A percentile compares a stretch with the other conserved stretches of the same genome.
These are phyloP conservation scores for Saccharomycopsis hybrid DNA, from an alignment of 1,139 yeast species.

Conservation along the genomic window DNA sequence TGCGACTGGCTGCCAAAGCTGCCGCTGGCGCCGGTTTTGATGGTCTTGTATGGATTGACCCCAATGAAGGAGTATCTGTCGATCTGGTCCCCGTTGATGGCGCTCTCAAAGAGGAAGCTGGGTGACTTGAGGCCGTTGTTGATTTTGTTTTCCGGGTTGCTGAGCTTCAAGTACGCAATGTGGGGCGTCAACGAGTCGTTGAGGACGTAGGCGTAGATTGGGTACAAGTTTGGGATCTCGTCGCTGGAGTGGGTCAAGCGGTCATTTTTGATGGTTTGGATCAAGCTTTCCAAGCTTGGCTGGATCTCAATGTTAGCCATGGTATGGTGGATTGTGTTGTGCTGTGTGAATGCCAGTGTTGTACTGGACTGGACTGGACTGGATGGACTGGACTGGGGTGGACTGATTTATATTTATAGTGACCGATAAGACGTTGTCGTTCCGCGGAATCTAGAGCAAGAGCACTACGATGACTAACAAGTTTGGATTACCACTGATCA, in stretches of 20 bases:
- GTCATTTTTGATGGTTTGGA: slow-evolving; percentile 39
- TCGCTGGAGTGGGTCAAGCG: slow-evolving; percentile 24
- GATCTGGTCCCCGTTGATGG: slow-evolving; percentile 81
- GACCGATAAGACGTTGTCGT: too few species aligned
- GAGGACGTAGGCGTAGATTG: slow-evolving; percentile 68
- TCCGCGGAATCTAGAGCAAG: too few species aligned
- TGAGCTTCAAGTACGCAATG: slow-evolving; percentile 78
- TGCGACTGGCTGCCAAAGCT: slow-evolving; percentile 34
- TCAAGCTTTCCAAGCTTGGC: slow-evolving; percentile 52
- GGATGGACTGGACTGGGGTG: too few species aligned
- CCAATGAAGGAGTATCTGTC: slow-evolving; percentile 92
- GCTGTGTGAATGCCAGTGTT: too few species aligned
- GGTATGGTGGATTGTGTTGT: too few species aligned
- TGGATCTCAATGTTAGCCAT: slow-evolving; percentile 35
- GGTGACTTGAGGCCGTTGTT: slow-evolving; percentile 39
- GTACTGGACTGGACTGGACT: too few species aligned
- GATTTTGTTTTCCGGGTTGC: slow-evolving; percentile 54
- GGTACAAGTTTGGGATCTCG: slow-evolving; percentile 55
- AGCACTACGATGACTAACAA: too few species aligned
- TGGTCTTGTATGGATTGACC: slow-evolving; percentile 69
- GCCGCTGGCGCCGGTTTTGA: slow-evolving; percentile 65
- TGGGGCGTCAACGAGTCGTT: slow-evolving; percentile 83
- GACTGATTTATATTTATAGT: too few species aligned
- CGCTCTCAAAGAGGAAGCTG: slow-evolving; percentile 82
- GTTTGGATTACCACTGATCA: too few species aligned